Evolutionary conservation across 352 stramenopile genomes (phyloP).

Genomic region (Halophytophthora polymorphica): DNA sequence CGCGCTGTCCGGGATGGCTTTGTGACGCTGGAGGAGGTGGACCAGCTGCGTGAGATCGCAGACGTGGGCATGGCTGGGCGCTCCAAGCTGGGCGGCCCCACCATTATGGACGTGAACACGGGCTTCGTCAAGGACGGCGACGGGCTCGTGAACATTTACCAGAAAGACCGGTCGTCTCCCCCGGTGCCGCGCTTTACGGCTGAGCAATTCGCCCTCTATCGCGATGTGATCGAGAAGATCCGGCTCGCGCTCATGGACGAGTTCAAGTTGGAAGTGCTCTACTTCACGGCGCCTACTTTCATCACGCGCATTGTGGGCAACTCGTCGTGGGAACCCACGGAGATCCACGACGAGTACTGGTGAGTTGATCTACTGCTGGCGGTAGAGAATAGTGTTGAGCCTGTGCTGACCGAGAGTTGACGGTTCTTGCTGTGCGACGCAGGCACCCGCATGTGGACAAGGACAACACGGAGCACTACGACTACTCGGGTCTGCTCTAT

Average conservation of each 20-base stretch:
- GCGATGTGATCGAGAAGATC: slow-evolving; percentile 80
- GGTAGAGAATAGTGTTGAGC: too few relatives aligned
- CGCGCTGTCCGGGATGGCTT: slow-evolving; percentile 74
- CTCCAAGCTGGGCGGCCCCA: slow-evolving; percentile 72
- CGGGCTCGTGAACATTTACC: slow-evolving; percentile 90
- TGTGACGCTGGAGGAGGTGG: slow-evolving; percentile 64
- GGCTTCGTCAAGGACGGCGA: slow-evolving; percentile 85
- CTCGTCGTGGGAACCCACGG: slow-evolving; percentile 61
- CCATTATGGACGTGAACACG: slow-evolving; percentile 92
- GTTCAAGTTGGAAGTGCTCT: slow-evolving; percentile 73
- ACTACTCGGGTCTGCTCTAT: slow-evolving; percentile 91
- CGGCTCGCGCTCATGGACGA: slow-evolving; percentile 71
- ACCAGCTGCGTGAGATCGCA: slow-evolving; percentile 70
- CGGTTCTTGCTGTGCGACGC: slow-evolving; percentile 4
- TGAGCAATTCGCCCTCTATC: slow-evolving; percentile 85
- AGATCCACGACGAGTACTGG: slow-evolving; percentile 93
- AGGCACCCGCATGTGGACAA: slow-evolving; percentile 91
- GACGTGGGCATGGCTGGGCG: slow-evolving; percentile 81
- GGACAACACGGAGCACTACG: slow-evolving; percentile 92
- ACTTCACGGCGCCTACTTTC: slow-evolving; percentile 93
- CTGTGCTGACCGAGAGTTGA: too few relatives aligned
- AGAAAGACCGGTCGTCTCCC: slow-evolving; percentile 36
- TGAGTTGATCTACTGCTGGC: slow-evolving; percentile 15
- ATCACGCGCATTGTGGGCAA: slow-evolving; percentile 90
- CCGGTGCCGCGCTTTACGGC: slow-evolving; percentile 61